Base-by-base conservation (phyloP, 1,284 basidiomycete genomes). In the Sanghuangporus baumii region DNA sequence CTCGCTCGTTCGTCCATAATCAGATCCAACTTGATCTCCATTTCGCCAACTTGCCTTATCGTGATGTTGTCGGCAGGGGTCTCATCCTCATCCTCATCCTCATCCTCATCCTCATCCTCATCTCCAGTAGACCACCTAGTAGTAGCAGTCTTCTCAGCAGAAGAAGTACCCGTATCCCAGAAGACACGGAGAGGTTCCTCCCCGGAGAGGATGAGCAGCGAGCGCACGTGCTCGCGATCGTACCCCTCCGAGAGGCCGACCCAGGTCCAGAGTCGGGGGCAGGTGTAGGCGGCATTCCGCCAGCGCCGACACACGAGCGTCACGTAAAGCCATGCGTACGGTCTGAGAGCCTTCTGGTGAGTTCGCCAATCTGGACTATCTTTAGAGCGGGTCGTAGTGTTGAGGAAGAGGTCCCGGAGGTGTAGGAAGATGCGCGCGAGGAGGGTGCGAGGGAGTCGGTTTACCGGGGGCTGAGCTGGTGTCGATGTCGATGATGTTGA, bases 301-400 rank as follows among this genome's bases (percentile, higher is more conserved):
- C 55, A 57, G 20, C 23, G 43, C 23, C 55, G 55, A 57, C 55
- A 57, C 9, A 57, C 38, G 26, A 57, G 43, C 4, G 55, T 57
- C 16, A 57, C 18, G 12, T 14, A 31, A 9, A 57, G n/a, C 55
- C 55, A 57, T 1, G 55, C 3, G 20, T 57, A 43, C 9, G 26
- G 43, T 6, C 43, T 11, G 4, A 9, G 18, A 20, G 7, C 6
- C 4, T 37, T 16, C 6, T 6, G 16, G 9, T 2, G 16, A 41
- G 26, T 31, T 31, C 26, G 26, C 26, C 26, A 31, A 3, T 31
- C 26, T 31, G 26, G 26, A 31, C 26, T 31, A 31, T 31, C 26
- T 31, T 31, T 0, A 31, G 26, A 31, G 3, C 26, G 26, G 5
- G 26, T 31, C 2, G 26, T 31, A 5, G 26, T 31, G 26, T 31